Evolutionary conservation across 495 filamentous ascomycete genomes (phyloP).

Genomic region (Aspergillus avenaceus): DNA sequence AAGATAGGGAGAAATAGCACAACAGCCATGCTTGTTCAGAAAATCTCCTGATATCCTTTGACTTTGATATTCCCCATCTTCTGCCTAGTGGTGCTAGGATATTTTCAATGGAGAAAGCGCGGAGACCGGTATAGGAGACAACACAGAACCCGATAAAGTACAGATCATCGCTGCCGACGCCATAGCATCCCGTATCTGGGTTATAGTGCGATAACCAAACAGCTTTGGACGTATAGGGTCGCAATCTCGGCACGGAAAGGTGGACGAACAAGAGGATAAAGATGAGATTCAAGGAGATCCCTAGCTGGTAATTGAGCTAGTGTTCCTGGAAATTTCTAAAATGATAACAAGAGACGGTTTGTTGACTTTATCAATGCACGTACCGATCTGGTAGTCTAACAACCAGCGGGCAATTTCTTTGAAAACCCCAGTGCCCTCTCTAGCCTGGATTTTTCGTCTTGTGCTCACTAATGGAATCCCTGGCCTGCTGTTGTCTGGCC

Average conservation of each 20-base stretch:
- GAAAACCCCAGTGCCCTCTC: neutral
- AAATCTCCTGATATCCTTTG: constrained; percentile 65
- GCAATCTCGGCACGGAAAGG: constrained; percentile 59
- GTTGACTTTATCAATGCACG: neutral
- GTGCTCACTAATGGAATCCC: neutral
- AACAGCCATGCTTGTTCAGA: constrained; percentile 81
- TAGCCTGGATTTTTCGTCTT: neutral
- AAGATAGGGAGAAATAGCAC: constrained; percentile 65
- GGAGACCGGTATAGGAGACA: constrained; percentile 69
- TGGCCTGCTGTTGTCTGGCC: neutral
- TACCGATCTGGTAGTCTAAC: neutral
- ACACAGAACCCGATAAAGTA: constrained; percentile 67
- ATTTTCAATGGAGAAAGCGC: constrained; percentile 70
- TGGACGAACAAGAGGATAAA: constrained; percentile 34
- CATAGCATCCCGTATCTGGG: constrained; percentile 53
- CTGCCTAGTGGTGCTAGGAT: constrained; percentile 67
- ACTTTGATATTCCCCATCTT: constrained; percentile 51
- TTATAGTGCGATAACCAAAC: constrained; percentile 71
- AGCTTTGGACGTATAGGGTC: constrained; percentile 64
- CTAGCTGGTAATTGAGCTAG: neutral
- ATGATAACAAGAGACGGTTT: neutral
- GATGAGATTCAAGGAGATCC: constrained; percentile 4
- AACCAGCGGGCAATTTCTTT: neutral
- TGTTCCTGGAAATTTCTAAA: too few species aligned
- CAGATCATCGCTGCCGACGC: constrained; percentile 61